These are phyloP conservation scores for Circinella umbellata DNA, from an alignment of 371 early-diverging fungal genomes.

Conservation along the genomic window DNA sequence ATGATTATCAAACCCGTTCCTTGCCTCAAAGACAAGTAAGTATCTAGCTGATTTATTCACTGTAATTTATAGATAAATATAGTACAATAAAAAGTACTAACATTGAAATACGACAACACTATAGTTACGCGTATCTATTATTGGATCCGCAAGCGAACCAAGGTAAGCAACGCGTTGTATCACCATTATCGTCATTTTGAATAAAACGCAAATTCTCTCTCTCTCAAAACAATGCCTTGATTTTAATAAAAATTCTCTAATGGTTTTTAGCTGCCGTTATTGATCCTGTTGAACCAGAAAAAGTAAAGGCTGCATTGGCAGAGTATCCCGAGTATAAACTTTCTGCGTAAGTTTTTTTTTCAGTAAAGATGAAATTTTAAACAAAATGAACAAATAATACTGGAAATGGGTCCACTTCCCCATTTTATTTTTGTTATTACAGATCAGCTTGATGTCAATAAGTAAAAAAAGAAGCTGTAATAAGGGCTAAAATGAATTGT, in stretches of 20 bases:
- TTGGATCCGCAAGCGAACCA: constrained; percentile 68
- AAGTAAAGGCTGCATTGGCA: constrained; percentile 44
- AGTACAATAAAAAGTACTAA: not conserved
- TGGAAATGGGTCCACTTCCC: too few species aligned
- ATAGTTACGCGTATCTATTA: constrained; percentile 75
- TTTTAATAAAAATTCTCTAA: not conserved
- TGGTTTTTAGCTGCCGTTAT: constrained; percentile 45
- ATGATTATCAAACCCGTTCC: constrained; percentile 37
- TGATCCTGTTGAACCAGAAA: constrained; percentile 66
- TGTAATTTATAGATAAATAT: not conserved
- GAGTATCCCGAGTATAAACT: constrained; percentile 37
- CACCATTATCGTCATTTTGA: not conserved
- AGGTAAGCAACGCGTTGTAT: constrained; percentile 20
- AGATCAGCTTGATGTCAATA: not conserved
- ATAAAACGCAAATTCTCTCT: not conserved
- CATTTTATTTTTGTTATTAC: not conserved
- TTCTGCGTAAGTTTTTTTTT: constrained; percentile 30
- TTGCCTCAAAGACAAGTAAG: constrained; percentile 35
- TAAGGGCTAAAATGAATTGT: too few species aligned
- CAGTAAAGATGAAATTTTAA: too few species aligned
- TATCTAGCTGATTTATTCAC: not conserved
- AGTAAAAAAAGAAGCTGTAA: too few species aligned
- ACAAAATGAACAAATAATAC: too few species aligned
- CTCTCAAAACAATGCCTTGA: not conserved
- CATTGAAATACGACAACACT: constrained; percentile 4